Percentiles rank a stretch among this genome's conserved stretches.
Conservation (phyloP, 2,329 filamentous ascomycete genomes). For the Clarireedia homoeocarpa region DNA sequence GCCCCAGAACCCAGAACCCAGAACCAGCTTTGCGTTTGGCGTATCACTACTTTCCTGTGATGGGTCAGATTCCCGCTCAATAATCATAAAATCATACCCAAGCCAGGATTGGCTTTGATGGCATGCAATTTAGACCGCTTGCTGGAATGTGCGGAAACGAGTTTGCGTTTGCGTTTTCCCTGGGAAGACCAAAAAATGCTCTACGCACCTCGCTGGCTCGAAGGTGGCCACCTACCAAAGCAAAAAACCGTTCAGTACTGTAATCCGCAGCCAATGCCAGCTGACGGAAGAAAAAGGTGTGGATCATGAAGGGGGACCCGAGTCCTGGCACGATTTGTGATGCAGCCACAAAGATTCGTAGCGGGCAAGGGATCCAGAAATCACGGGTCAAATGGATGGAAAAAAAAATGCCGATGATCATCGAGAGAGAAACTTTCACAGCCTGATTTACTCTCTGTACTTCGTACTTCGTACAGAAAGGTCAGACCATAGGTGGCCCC, state of each 20-base stretch:
- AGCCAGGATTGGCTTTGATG: conserved; percentile 1
- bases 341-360: conserved; percentile 6
- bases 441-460: neutral
- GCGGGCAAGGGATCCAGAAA: neutral
- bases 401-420: conserved; percentile 1
- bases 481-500: conserved; percentile 7
- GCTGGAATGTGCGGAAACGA: neutral
- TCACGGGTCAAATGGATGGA: conserved; percentile 2
- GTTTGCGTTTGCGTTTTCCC: neutral
- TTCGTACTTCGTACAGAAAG: neutral
- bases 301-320: too few relatives aligned
- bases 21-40: neutral
- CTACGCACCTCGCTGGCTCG: too few relatives aligned
- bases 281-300: too few relatives aligned
- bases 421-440: neutral
- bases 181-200: neutral
- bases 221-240: too few relatives aligned
- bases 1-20: conserved; percentile 1
- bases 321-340: neutral
- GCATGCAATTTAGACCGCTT: neutral
- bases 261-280: too few relatives aligned
- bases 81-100: conserved; percentile 4
- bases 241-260: too few relatives aligned
- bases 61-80: neutral
- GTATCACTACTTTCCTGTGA: neutral